Conservation (phyloP, 108 stramenopile species). For the Bacterosira constricta region DNA sequence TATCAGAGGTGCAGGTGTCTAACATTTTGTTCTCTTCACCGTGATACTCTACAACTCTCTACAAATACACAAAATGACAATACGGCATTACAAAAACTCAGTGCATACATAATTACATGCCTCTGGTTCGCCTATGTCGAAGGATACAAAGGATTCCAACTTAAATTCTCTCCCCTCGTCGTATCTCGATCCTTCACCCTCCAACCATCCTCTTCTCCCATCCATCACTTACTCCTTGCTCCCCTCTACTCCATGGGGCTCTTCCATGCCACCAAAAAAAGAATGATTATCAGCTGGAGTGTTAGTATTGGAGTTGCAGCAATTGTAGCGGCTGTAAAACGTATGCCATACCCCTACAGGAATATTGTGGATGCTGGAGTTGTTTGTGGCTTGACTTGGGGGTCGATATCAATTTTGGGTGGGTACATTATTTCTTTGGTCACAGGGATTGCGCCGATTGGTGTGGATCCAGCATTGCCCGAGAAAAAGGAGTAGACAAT, state of each 20-base stretch:
- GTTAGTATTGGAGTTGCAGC: slow-evolving; percentile 85
- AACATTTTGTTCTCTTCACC: too few relatives aligned
- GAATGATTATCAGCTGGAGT: slow-evolving; percentile 87
- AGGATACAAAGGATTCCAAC: slow-evolving; percentile 97
- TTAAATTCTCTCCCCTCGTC: slow-evolving; percentile 93
- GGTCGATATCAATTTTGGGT: slow-evolving; percentile 74
- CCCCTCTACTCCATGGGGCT: slow-evolving; percentile 95
- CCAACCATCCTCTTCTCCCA: slow-evolving; percentile 34
- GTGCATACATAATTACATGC: slow-evolving; percentile 68
- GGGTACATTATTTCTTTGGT: slow-evolving; percentile 71
- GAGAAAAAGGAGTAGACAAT: slow-evolving; percentile 28
- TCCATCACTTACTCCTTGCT: slow-evolving; percentile 77
- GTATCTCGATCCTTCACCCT: slow-evolving; percentile 91
- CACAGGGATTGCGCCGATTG: slow-evolving; percentile 60
- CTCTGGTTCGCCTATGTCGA: slow-evolving; percentile 91
- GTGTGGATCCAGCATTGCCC: slow-evolving; percentile 66
- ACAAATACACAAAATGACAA: not conserved
- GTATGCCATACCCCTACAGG: slow-evolving; percentile 87
- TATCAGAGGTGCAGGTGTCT: too few relatives aligned
- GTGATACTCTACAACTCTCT: not conserved
- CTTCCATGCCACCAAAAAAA: slow-evolving; percentile 89
- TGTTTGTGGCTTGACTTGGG: slow-evolving; percentile 90
- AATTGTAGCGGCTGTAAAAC: slow-evolving; percentile 90
- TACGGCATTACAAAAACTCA: slow-evolving; percentile 7
- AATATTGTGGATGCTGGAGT: slow-evolving; percentile 96